These are phyloP conservation scores for Tetrapisispora pingtungensis DNA, from an alignment of 805 yeast species.

Conservation along the genomic window DNA sequence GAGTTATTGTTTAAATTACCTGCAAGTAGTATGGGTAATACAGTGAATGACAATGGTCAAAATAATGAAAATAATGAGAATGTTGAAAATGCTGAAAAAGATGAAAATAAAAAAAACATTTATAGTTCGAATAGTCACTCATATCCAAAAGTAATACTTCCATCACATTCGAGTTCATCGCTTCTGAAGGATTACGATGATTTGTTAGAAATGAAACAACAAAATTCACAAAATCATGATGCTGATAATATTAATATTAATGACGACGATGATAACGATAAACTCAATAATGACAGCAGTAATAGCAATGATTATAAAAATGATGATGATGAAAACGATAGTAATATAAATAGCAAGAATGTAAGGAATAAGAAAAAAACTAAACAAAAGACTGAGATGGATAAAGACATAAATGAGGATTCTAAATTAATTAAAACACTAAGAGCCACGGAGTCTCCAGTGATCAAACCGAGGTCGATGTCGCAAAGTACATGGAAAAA, in stretches of 20 bases:
- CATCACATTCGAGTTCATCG: conserved; percentile 9
- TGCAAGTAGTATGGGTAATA: conserved; percentile 12
- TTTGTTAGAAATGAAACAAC: conserved; percentile 6
- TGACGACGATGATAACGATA: background rate
- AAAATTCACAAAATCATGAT: background rate
- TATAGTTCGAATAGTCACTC: too few relatives aligned
- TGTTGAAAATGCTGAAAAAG: background rate
- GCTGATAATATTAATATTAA: too few relatives aligned
- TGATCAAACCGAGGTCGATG: conserved; percentile 12
- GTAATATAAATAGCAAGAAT: background rate
- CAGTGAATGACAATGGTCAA: background rate
- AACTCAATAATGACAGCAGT: too few relatives aligned
- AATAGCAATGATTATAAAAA: too few relatives aligned
- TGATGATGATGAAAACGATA: background rate
- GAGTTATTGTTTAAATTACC: conserved; percentile 22
- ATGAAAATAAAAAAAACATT: too few relatives aligned
- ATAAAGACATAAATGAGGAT: background rate
- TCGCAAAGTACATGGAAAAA: conserved; percentile 1
- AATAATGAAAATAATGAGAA: background rate
- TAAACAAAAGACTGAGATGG: conserved; percentile 6
- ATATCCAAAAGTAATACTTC: conserved; percentile 18
- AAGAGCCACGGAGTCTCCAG: conserved; percentile 23
- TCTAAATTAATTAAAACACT: conserved; percentile 4
- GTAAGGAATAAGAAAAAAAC: background rate
- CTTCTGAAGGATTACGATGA: background rate